Evolutionary conservation across 108 stramenopile species (phyloP).

Genomic region (Stephanodiscus triporus): DNA sequence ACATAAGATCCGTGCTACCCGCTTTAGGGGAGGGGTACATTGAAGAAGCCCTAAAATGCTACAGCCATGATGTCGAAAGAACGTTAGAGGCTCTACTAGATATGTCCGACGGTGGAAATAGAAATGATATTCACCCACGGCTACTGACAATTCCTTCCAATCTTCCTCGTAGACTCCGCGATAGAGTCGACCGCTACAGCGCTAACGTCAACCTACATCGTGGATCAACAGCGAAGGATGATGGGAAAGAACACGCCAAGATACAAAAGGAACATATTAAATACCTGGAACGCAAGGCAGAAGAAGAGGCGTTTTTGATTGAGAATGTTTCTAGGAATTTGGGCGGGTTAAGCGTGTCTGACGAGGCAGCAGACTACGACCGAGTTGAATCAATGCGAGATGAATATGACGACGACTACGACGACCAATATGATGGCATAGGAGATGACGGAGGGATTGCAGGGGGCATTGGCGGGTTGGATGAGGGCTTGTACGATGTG

Average conservation of each 20-base stretch:
- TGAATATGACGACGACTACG: conserved; percentile 88
- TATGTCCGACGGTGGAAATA: conserved; percentile 18
- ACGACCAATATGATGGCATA: conserved; percentile 86
- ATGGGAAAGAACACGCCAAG: conserved; percentile 59
- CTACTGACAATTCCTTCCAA: conserved; percentile 36
- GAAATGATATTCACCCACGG: conserved; percentile 33
- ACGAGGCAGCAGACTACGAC: neutral
- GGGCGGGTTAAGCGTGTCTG: conserved; percentile 11
- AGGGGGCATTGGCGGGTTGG: conserved; percentile 49
- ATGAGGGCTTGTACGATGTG: conserved; percentile 60
- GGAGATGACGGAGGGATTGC: conserved; percentile 64
- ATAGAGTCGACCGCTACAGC: conserved; percentile 32
- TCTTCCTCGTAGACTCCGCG: conserved; percentile 46
- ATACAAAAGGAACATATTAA: conserved; percentile 61
- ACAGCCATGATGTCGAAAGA: conserved; percentile 64
- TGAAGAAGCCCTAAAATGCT: conserved; percentile 72
- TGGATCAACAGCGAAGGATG: conserved; percentile 43
- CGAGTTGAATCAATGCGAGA: conserved; percentile 20
- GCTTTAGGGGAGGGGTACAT: conserved; percentile 83
- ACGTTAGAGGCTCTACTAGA: conserved; percentile 67
- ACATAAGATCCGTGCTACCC: conserved; percentile 57
- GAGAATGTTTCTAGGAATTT: conserved; percentile 43
- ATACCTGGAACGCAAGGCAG: conserved; percentile 49
- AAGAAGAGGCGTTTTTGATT: conserved; percentile 61
- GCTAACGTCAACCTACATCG: conserved; percentile 45